phyloP scores from a whole-genome alignment of 441 rosid species.

The Bruguiera hainesii region DNA sequence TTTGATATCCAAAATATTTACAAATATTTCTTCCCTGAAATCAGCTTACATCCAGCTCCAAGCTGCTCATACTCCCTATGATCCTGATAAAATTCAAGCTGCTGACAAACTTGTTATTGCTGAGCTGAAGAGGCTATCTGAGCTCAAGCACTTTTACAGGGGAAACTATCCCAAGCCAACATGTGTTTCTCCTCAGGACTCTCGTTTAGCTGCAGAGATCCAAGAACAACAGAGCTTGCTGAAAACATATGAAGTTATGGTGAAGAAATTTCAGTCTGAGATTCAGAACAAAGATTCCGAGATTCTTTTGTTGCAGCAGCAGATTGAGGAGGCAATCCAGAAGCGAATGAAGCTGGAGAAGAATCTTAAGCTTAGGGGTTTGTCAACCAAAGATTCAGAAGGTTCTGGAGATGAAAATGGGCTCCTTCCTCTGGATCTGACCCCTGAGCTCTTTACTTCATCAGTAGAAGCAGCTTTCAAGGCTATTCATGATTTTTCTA shows the following conservation, averaged over 20 bases:
- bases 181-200: constrained; percentile 81
- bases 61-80: constrained; percentile 92
- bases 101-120: constrained; percentile 84
- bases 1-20: constrained; percentile 69
- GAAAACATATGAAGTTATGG: constrained; percentile 97
- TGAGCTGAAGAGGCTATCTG: constrained; percentile 81
- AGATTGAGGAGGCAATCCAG: constrained; percentile 82
- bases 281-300: constrained; percentile 94
- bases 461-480: constrained; percentile 69
- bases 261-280: constrained; percentile 94
- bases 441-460: constrained; percentile 60
- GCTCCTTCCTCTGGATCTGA: constrained; percentile 56
- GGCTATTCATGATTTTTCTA: constrained; percentile 92
- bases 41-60: constrained; percentile 93
- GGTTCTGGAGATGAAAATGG: constrained; percentile 49
- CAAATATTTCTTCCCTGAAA: constrained; percentile 82
- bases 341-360: constrained; percentile 78
- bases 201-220: constrained; percentile 96
- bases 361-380: constrained; percentile 89
- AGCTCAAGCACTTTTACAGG: constrained; percentile 80
- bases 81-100: constrained; percentile 89
- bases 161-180: constrained; percentile 82
- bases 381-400: constrained; percentile 69
- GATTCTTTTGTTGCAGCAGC: constrained; percentile 69
- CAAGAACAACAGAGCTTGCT: constrained; percentile 95